phyloP scores from a whole-genome alignment of 306 rosid species.

The Begonia masoniana region DNA sequence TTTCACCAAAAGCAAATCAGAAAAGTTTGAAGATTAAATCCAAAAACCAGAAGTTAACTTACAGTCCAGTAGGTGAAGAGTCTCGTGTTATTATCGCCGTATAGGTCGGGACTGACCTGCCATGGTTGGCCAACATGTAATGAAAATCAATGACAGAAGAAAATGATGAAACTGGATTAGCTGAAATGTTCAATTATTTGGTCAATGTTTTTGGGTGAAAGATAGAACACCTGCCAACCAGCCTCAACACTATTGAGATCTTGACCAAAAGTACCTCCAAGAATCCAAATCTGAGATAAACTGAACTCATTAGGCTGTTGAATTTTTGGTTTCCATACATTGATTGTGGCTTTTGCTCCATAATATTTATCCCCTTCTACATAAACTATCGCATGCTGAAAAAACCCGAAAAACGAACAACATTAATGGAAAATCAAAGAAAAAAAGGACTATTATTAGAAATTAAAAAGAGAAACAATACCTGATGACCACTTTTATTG shows the following conservation, averaged over 20 bases:
- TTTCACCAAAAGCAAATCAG: no score
- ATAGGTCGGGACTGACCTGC: conserved; percentile 94
- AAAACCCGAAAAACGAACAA: conserved; percentile 4
- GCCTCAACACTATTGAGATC: conserved; percentile 99
- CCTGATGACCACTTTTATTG: conserved; percentile 98
- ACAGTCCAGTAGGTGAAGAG: conserved; percentile 99
- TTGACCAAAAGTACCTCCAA: conserved; percentile 96
- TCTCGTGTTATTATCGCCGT: conserved; percentile 91
- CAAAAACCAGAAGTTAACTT: conserved; percentile 10
- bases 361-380: conserved; percentile 86
- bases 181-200: not conserved
- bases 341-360: conserved; percentile 96
- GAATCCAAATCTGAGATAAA: conserved; percentile 90
- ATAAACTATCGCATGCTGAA: conserved; percentile 94
- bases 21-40: not conserved
- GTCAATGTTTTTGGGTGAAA: not conserved
- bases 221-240: conserved; percentile 85
- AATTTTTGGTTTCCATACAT: conserved; percentile 97
- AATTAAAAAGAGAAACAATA: conserved; percentile 9
- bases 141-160: conserved; percentile 2
- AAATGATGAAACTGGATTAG: not conserved
- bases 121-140: conserved; percentile 5
- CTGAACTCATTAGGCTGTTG: conserved; percentile 95
- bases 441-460: not conserved
- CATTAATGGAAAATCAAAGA: not conserved